These are phyloP conservation scores for Aureobasidium vineae DNA, from an alignment of 2,329 filamentous ascomycete species.

Conservation along the genomic window DNA sequence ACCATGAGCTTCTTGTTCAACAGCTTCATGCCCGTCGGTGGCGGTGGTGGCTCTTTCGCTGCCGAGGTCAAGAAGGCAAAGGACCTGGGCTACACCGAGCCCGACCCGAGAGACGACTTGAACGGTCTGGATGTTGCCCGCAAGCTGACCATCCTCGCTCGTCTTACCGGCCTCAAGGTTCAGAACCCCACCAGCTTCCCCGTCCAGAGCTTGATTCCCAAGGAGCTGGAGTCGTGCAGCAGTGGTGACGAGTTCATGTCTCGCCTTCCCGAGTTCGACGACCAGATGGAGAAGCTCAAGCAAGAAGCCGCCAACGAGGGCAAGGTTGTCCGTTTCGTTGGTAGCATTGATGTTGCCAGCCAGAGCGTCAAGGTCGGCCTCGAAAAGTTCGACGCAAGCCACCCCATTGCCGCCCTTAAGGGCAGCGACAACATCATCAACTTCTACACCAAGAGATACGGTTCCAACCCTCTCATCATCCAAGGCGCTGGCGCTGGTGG, in stretches of 20 bases:
- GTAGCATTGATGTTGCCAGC: slow-evolving; percentile 80
- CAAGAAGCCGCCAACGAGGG: slow-evolving; percentile 78
- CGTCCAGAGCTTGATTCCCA: slow-evolving; percentile 88
- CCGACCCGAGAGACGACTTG: slow-evolving; percentile 80
- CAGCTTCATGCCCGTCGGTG: slow-evolving; percentile 81
- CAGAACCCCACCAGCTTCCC: slow-evolving; percentile 86
- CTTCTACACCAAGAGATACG: slow-evolving; percentile 96
- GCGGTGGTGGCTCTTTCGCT: slow-evolving; percentile 78
- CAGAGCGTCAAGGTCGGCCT: slow-evolving; percentile 87
- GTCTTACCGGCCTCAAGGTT: slow-evolving; percentile 76
- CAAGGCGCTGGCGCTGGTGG: slow-evolving; percentile 90
- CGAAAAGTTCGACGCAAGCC: slow-evolving; percentile 76
- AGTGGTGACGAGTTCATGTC: slow-evolving; percentile 84
- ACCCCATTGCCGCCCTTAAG: slow-evolving; percentile 91
- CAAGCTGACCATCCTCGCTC: slow-evolving; percentile 91
- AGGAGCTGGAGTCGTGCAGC: slow-evolving; percentile 71
- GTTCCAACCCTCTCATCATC: slow-evolving; percentile 84
- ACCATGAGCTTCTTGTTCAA: slow-evolving; percentile 99
- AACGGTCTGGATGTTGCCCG: slow-evolving; percentile 90
- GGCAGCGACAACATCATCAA: slow-evolving; percentile 99
- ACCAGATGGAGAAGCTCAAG: slow-evolving; percentile 87
- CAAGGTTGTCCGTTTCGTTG: slow-evolving; percentile 92
- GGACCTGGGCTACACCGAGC: slow-evolving; percentile 87
- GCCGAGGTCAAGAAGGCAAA: slow-evolving; percentile 91
- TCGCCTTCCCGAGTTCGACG: slow-evolving; percentile 76